Conservation (phyloP, 2,329 filamentous ascomycete genomes). For the Thielaviopsis punctulata region DNA sequence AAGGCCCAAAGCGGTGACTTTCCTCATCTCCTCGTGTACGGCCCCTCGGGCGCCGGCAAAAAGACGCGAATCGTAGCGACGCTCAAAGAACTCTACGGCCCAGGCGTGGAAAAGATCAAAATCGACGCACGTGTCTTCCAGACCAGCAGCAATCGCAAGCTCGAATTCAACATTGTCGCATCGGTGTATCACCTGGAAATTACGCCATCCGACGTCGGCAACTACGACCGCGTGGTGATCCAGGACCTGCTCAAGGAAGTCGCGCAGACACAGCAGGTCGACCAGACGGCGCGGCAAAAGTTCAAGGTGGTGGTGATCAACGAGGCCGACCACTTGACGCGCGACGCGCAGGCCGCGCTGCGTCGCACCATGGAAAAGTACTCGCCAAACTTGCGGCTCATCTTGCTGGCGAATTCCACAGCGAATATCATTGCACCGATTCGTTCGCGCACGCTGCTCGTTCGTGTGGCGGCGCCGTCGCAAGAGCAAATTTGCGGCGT, state of each 20-base stretch:
- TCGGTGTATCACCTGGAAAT: constrained; percentile 98
- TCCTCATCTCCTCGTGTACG: constrained; percentile 91
- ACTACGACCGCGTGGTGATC: constrained; percentile 87
- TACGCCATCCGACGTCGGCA: constrained; percentile 90
- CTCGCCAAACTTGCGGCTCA: constrained; percentile 81
- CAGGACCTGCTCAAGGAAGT: constrained; percentile 96
- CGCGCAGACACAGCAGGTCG: constrained; percentile 97
- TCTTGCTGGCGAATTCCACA: constrained; percentile 85
- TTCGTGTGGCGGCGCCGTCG: constrained; percentile 78
- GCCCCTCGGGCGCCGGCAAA: constrained; percentile 89
- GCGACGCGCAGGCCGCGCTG: constrained; percentile 89
- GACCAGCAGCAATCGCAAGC: constrained; percentile 85
- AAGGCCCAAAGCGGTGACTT: constrained; percentile 96
- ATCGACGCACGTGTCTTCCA: constrained; percentile 96
- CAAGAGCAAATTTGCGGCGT: constrained; percentile 71
- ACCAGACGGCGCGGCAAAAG: constrained; percentile 69
- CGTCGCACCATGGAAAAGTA: constrained; percentile 99
- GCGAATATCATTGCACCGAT: constrained; percentile 99
- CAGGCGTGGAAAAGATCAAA: constrained; percentile 99
- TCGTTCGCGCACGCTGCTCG: constrained; percentile 73
- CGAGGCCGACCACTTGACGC: constrained; percentile 82
- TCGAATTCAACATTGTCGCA: constrained; percentile 97
- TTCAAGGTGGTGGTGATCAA: constrained; percentile 99
- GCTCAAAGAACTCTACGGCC: constrained; percentile 83
- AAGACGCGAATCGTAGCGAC: constrained; percentile 95